Conservation (phyloP, 148 eudicot genomes). For the Vaccinium macrocarpon region DNA sequence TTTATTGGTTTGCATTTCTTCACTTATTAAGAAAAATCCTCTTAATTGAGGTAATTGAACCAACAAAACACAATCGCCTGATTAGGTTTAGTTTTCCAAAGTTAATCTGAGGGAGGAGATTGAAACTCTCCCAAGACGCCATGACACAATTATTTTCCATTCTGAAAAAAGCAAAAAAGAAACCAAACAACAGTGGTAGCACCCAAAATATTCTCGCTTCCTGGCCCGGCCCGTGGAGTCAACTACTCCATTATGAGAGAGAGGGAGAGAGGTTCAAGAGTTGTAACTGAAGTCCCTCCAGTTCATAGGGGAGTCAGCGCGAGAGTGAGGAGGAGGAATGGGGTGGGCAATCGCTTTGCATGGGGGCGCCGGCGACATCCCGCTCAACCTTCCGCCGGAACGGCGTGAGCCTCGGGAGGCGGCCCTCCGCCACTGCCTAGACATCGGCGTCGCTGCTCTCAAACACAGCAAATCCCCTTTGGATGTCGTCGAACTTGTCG, state of each 20-base stretch:
- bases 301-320: not conserved
- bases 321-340: conserved; percentile 28
- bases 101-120: no score
- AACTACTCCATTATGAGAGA: not conserved
- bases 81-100: no score
- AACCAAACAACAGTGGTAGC: no score
- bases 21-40: no score
- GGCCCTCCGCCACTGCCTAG: conserved; percentile 64
- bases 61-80: no score
- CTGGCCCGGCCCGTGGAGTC: not conserved
- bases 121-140: no score
- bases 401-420: conserved; percentile 50
- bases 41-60: no score
- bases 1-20: no score
- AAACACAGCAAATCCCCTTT: conserved; percentile 44
- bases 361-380: conserved; percentile 96
- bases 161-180: no score
- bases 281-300: not conserved
- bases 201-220: not conserved
- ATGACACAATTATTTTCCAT: no score
- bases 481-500: conserved; percentile 94
- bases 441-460: conserved; percentile 65
- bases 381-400: conserved; percentile 46
- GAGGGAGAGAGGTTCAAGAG: not conserved
- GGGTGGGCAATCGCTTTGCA: conserved; percentile 94